Evolutionary conservation across 805 yeast species (phyloP).

Genomic region (Kregervanrija fluxuum): DNA sequence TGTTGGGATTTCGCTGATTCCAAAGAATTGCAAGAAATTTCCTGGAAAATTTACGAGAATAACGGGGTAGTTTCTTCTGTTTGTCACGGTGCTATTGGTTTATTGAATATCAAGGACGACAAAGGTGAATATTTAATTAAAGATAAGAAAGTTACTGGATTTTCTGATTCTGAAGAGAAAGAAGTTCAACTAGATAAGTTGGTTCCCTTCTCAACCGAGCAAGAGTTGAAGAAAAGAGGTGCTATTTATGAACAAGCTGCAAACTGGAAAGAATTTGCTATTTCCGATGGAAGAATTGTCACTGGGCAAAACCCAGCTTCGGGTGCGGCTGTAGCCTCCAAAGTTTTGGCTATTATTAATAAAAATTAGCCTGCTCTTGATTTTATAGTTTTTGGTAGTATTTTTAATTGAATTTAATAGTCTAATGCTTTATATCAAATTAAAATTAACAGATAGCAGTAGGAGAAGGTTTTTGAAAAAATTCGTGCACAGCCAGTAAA

Average conservation of each 20-base stretch:
- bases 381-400: too few relatives aligned
- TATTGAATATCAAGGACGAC: conserved; percentile 34
- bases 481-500: too few relatives aligned
- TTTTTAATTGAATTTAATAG: too few relatives aligned
- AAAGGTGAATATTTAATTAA: conserved; percentile 39
- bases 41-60: conserved; percentile 37
- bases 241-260: conserved; percentile 22
- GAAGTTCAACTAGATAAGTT: conserved; percentile 22
- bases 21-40: conserved; percentile 36
- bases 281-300: conserved; percentile 50
- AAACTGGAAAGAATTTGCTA: conserved; percentile 41
- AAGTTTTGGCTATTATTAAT: conserved; percentile 1
- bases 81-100: conserved; percentile 61
- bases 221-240: background rate
- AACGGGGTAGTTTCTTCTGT: conserved; percentile 60
- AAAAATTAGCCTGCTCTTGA: too few relatives aligned
- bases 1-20: conserved; percentile 51
- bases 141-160: conserved; percentile 55
- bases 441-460: too few relatives aligned
- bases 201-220: background rate
- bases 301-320: conserved; percentile 53
- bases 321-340: conserved; percentile 4
- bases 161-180: conserved; percentile 48
- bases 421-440: too few relatives aligned
- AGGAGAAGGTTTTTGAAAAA: too few relatives aligned